phyloP scores from a whole-genome alignment of 208 protist genomes.

The Acanthamoeba royreba region DNA sequence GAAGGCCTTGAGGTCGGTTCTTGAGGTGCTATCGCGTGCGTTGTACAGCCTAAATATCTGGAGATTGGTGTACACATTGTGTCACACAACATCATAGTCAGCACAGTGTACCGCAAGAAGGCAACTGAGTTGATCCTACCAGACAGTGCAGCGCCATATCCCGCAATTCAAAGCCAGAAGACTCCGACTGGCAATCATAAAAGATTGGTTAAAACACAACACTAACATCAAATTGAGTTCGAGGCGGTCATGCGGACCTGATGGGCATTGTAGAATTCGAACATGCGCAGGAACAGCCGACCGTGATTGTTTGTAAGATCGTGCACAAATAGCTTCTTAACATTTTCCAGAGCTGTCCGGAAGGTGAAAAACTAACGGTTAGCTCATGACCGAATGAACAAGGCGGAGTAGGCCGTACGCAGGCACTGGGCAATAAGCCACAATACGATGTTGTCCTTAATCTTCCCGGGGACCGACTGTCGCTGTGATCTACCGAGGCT shows the following conservation, averaged over 20 bases:
- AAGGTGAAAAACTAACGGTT: background rate
- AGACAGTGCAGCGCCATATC: background rate
- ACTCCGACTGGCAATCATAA: background rate
- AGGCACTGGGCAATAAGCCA: constrained; percentile 27
- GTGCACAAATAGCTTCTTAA: constrained; percentile 14
- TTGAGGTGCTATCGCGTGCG: background rate
- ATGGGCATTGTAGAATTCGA: background rate
- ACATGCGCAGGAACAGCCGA: background rate
- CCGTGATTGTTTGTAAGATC: background rate
- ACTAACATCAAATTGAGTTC: background rate
- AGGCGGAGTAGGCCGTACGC: background rate
- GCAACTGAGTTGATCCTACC: background rate
- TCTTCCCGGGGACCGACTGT: background rate
- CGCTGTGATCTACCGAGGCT: background rate
- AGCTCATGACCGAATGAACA: background rate
- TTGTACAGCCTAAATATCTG: constrained; percentile 25
- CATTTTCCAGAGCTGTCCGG: background rate
- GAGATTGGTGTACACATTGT: too few species aligned
- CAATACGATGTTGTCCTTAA: background rate
- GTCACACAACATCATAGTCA: background rate
- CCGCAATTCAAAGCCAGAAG: background rate
- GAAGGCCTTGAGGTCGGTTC: background rate
- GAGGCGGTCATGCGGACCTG: background rate
- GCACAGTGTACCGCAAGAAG: background rate
- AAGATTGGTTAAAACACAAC: background rate